Conservation (phyloP, 225 moss, liverwort and hornwort genomes). For the Antitrichia curtipendula region DNA sequence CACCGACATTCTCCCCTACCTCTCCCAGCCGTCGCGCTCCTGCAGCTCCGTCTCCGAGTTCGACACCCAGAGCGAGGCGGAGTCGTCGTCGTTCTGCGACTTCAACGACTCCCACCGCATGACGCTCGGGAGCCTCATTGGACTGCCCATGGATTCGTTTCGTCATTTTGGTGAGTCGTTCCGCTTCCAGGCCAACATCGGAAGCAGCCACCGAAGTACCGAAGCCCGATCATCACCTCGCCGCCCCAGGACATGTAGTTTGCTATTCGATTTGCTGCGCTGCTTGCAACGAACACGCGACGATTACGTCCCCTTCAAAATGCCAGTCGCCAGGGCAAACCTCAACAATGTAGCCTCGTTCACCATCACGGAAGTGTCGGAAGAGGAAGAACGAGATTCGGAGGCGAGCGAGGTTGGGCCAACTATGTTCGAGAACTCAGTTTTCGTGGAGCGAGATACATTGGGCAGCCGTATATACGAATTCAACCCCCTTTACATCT, state of each 20-base stretch:
- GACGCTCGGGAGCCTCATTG: constrained; percentile 35
- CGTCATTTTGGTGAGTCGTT: constrained; percentile 7
- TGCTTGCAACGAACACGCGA: constrained; percentile 1
- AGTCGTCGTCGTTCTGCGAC: constrained; percentile 25
- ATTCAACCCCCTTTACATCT: constrained; percentile 26
- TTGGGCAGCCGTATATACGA: constrained; percentile 30
- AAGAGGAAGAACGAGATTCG: constrained; percentile 8
- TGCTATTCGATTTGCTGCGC: constrained; percentile 3
- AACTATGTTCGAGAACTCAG: constrained; percentile 15
- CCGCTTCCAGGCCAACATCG: not conserved
- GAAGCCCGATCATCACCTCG: not conserved
- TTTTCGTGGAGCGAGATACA: constrained; percentile 19
- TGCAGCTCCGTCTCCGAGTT: constrained; percentile 27
- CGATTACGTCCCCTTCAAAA: not conserved
- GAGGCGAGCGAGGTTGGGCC: not conserved
- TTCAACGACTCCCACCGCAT: constrained; percentile 27
- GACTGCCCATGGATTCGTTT: constrained; percentile 30
- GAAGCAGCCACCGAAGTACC: not conserved
- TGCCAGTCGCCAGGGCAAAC: not conserved
- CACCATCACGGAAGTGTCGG: constrained; percentile 15
- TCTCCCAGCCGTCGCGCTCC: not conserved
- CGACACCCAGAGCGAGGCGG: constrained; percentile 8
- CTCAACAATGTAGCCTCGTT: constrained; percentile 5
- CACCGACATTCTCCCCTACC: constrained; percentile 16
- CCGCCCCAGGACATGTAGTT: constrained; percentile 22